A percentile compares a stretch with the other conserved stretches of the same genome.
Evolutionary conservation across 257 asterid genomes (phyloP).

Genomic region (Misopates orontium): DNA sequence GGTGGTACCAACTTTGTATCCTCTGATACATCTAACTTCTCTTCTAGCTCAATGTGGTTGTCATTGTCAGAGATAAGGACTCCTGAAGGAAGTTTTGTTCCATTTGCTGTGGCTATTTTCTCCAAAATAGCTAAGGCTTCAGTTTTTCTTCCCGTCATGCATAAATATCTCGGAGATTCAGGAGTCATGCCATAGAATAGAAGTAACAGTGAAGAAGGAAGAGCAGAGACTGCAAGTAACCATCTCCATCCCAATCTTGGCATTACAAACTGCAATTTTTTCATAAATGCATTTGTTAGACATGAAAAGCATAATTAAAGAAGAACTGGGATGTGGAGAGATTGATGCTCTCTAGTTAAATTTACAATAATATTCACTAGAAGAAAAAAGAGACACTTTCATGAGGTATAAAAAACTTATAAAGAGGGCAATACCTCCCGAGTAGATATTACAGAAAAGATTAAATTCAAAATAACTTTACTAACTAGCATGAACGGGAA

Average conservation of each 20-base stretch:
- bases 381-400: not conserved
- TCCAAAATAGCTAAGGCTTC: constrained; percentile 50
- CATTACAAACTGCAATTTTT: constrained; percentile 49
- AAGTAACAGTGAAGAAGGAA: constrained; percentile 56
- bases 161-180: constrained; percentile 61
- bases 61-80: constrained; percentile 48
- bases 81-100: constrained; percentile 59
- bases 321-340: not conserved
- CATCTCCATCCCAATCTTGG: constrained; percentile 70
- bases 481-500: not conserved
- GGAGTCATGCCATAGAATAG: constrained; percentile 50
- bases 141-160: constrained; percentile 46
- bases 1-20: constrained; percentile 48
- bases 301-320: constrained; percentile 3
- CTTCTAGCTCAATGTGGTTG: constrained; percentile 43
- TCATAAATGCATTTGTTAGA: constrained; percentile 7
- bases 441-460: not conserved
- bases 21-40: constrained; percentile 40
- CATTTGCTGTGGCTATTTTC: constrained; percentile 47
- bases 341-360: not conserved
- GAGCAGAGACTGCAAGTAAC: constrained; percentile 60
- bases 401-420: not conserved
- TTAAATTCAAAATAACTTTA: not conserved
- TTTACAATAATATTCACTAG: not conserved
- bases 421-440: not conserved